These are phyloP conservation scores for Nematodospora valgi DNA, from an alignment of 805 yeast genomes.

Conservation along the genomic window DNA sequence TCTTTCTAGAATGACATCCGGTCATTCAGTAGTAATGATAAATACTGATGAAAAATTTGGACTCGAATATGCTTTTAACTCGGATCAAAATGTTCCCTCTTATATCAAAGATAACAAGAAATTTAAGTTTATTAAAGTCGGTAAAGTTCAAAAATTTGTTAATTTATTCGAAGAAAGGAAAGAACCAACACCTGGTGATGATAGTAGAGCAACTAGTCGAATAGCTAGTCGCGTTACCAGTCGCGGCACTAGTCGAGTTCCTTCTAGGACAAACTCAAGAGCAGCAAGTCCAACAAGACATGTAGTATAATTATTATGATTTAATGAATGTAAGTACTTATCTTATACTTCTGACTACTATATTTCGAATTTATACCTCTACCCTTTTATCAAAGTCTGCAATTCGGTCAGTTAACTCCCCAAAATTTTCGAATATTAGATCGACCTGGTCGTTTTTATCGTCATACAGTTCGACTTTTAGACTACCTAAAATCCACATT, in stretches of 20 bases:
- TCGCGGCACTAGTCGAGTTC: neutral
- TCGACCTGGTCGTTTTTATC: conserved; percentile 17
- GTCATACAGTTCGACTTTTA: too few relatives aligned
- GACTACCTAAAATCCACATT: conserved; percentile 55
- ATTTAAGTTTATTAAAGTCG: conserved; percentile 43
- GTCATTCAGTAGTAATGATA: conserved; percentile 21
- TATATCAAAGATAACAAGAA: conserved; percentile 40
- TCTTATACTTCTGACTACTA: neutral
- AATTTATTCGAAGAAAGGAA: conserved; percentile 37
- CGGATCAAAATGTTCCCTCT: conserved; percentile 26
- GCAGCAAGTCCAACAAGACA: conserved; percentile 6
- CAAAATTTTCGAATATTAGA: conserved; percentile 30
- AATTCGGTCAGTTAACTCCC: conserved; percentile 29
- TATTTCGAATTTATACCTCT: too few relatives aligned
- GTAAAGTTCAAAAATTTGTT: conserved; percentile 45
- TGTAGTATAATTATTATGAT: conserved; percentile 1
- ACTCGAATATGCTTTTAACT: conserved; percentile 29
- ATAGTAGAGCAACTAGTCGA: neutral
- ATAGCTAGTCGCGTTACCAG: conserved; percentile 5
- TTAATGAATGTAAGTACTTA: conserved; percentile 6
- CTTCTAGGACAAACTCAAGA: neutral
- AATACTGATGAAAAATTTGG: conserved; percentile 26
- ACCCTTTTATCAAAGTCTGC: conserved; percentile 19
- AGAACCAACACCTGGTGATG: neutral
- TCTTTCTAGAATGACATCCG: conserved; percentile 15